A percentile compares a stretch with the other conserved stretches of the same genome.
Evolutionary conservation across 306 rosid genomes (phyloP).

Genomic region (Prunus mongolica): DNA sequence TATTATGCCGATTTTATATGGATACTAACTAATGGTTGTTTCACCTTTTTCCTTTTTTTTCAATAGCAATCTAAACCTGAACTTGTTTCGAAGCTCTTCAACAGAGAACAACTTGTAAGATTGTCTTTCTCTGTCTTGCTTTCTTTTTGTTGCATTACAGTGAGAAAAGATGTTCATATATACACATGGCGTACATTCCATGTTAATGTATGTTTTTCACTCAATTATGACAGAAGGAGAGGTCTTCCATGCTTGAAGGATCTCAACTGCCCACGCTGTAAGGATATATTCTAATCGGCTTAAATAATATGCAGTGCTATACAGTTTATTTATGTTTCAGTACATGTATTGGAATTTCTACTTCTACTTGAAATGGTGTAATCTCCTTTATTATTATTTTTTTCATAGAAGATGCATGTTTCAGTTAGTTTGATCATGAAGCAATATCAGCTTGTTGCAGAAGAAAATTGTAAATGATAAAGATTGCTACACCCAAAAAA

Average conservation of each 20-base stretch:
- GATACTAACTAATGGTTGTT: slow-evolving; percentile 15
- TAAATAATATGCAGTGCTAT: background rate
- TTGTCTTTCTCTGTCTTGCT: slow-evolving; percentile 7
- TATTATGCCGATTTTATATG: background rate
- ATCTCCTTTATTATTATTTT: too few species aligned
- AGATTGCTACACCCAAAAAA: background rate
- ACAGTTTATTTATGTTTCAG: background rate
- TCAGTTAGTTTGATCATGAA: too few species aligned
- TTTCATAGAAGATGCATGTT: too few species aligned
- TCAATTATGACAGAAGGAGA: slow-evolving; percentile 34
- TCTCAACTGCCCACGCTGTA: slow-evolving; percentile 68
- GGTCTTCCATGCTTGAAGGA: slow-evolving; percentile 55
- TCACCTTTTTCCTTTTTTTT: slow-evolving; percentile 14
- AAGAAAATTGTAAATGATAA: background rate
- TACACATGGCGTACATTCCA: background rate
- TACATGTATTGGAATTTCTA: background rate
- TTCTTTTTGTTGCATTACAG: background rate
- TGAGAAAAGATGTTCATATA: background rate
- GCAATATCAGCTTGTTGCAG: background rate
- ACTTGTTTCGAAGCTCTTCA: slow-evolving; percentile 64
- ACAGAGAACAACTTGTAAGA: slow-evolving; percentile 48
- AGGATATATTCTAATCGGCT: slow-evolving; percentile 20
- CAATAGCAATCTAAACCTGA: slow-evolving; percentile 69
- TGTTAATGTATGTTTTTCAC: slow-evolving; percentile 12
- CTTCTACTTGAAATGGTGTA: too few species aligned